Evolutionary conservation across 2,329 filamentous ascomycete genomes (phyloP).

Genomic region (Xylariaceae sp.): DNA sequence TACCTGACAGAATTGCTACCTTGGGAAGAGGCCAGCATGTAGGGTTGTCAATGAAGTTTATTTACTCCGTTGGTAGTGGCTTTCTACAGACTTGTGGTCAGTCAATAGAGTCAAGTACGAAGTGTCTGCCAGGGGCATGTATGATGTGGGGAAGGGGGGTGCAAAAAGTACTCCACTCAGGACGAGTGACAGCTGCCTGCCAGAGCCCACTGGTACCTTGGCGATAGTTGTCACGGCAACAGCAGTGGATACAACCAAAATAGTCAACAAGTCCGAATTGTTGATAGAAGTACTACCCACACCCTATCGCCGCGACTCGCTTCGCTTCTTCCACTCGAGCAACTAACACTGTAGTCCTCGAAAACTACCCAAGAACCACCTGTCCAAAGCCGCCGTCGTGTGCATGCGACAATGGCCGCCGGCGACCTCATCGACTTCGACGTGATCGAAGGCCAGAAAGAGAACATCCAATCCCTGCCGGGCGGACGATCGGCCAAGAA

Average conservation of each 20-base stretch:
- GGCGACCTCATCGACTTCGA: slow-evolving; percentile 67
- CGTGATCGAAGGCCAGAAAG: slow-evolving; percentile 92
- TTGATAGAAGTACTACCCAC: too few species aligned
- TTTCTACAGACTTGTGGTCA: too few species aligned
- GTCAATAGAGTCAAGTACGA: too few species aligned
- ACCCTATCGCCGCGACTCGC: not conserved
- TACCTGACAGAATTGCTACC: too few species aligned
- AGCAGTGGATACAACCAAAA: not conserved
- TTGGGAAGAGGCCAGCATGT: too few species aligned
- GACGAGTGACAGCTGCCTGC: too few species aligned
- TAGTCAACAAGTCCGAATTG: slow-evolving; percentile 22
- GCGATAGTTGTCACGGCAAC: slow-evolving; percentile 1
- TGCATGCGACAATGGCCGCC: slow-evolving; percentile 34
- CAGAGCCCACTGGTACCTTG: too few species aligned
- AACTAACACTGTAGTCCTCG: slow-evolving; percentile 14
- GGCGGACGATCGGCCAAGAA: slow-evolving; percentile 83
- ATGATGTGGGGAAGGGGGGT: too few species aligned
- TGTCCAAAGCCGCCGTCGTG: slow-evolving; percentile 9
- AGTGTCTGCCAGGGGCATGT: too few species aligned
- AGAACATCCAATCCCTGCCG: slow-evolving; percentile 92
- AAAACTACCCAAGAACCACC: slow-evolving; percentile 2
- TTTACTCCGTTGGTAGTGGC: too few species aligned
- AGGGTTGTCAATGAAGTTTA: too few species aligned
- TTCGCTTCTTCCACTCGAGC: slow-evolving; percentile 8
- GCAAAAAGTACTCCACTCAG: too few species aligned